These are phyloP conservation scores for Phtheirospermum japonicum DNA, from an alignment of 257 asterid species.

Conservation along the genomic window DNA sequence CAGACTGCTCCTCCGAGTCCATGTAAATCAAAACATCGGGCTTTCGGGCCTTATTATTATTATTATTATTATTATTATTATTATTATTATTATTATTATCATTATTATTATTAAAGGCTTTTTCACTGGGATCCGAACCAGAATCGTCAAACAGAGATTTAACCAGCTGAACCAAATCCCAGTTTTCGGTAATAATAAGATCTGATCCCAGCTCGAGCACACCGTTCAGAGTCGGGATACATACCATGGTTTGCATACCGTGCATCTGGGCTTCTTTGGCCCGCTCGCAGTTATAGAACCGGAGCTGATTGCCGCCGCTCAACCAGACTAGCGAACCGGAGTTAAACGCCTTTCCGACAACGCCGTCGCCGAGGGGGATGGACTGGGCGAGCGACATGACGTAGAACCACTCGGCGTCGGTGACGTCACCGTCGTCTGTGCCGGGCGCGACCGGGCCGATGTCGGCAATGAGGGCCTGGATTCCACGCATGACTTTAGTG, in stretches of 20 bases:
- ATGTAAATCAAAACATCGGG: conserved; percentile 11
- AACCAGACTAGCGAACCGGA: conserved; percentile 64
- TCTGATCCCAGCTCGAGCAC: conserved; percentile 71
- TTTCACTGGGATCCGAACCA: background rate
- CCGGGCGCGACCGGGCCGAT: background rate
- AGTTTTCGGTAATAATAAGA: conserved; percentile 45
- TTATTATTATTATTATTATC: no score
- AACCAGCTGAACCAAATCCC: conserved; percentile 49
- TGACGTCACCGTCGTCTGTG: conserved; percentile 40
- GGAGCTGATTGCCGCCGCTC: conserved; percentile 52
- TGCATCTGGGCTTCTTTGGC: conserved; percentile 70
- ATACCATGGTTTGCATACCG: conserved; percentile 65
- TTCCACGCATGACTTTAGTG: conserved; percentile 52
- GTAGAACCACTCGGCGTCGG: conserved; percentile 86
- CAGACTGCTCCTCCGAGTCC: conserved; percentile 39
- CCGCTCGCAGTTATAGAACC: conserved; percentile 58
- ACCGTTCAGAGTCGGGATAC: conserved; percentile 57
- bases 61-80: no score
- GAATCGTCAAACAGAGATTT: conserved; percentile 37
- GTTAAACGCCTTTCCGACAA: conserved; percentile 57
- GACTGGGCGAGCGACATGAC: conserved; percentile 71
- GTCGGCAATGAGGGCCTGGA: conserved; percentile 55
- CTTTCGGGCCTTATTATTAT: background rate
- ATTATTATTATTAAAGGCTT: background rate
- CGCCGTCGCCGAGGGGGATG: conserved; percentile 48